Conservation (phyloP, 805 yeast species). For the Candida ipomoeae region DNA sequence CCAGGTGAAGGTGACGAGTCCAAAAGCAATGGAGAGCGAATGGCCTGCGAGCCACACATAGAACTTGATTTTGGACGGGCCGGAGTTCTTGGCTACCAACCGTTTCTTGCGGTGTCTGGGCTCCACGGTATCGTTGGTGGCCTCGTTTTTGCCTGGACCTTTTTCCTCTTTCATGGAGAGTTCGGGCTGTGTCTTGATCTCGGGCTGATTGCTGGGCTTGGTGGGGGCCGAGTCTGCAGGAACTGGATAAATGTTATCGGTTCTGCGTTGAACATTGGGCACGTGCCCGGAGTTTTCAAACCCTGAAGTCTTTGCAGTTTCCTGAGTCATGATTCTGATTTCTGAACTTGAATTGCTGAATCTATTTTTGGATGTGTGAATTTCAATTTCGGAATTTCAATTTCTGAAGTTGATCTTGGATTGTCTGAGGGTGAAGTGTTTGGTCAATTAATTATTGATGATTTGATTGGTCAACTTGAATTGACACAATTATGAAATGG, state of each 20-base stretch:
- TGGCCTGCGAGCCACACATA: conserved; percentile 60
- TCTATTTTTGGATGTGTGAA: too few species aligned
- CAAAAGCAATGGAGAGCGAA: conserved; percentile 40
- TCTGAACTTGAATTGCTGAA: too few species aligned
- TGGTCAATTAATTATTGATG: too few species aligned
- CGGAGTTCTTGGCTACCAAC: conserved; percentile 27
- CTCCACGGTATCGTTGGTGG: conserved; percentile 15
- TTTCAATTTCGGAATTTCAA: too few species aligned
- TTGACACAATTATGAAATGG: too few species aligned
- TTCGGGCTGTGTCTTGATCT: conserved; percentile 1
- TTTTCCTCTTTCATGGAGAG: neutral
- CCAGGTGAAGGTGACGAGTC: conserved; percentile 36
- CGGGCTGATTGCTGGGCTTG: conserved; percentile 5
- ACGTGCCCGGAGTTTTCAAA: conserved; percentile 3
- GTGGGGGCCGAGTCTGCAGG: neutral
- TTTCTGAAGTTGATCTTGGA: too few species aligned
- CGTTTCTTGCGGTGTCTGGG: conserved; percentile 21
- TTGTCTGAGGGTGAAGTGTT: too few species aligned
- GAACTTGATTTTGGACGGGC: conserved; percentile 40
- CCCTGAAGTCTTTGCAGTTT: neutral
- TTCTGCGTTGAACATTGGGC: conserved; percentile 2
- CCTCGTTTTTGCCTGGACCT: neutral
- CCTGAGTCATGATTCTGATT: neutral
- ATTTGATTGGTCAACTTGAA: too few species aligned
- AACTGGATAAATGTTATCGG: conserved; percentile 2